Conservation (phyloP, 2,329 filamentous ascomycete species). For the Diaporthe citri region DNA sequence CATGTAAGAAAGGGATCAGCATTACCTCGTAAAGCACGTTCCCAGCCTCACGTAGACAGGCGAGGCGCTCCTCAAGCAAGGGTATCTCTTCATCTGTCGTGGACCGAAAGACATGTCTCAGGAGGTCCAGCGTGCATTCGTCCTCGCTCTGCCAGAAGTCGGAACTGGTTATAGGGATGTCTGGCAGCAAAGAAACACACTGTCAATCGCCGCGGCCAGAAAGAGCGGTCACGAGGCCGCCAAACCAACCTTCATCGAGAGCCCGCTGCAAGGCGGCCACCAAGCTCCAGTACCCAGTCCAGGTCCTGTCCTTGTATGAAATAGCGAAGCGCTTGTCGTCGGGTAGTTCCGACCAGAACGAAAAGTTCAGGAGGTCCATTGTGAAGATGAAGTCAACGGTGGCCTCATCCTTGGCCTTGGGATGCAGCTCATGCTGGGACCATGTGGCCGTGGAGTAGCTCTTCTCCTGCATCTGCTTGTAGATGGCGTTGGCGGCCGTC, state of each 20-base stretch:
- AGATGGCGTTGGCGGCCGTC: constrained; percentile 83
- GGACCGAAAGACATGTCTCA: constrained; percentile 86
- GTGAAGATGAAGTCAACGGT: constrained; percentile 95
- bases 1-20: constrained; percentile 31
- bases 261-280: constrained; percentile 89
- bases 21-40: constrained; percentile 81
- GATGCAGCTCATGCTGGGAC: constrained; percentile 91
- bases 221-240: constrained; percentile 39
- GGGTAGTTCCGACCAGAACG: constrained; percentile 86
- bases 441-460: constrained; percentile 87
- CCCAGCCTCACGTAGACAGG: constrained; percentile 86
- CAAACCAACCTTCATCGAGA: constrained; percentile 80
- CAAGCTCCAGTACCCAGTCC: constrained; percentile 97
- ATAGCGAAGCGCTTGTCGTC: constrained; percentile 84
- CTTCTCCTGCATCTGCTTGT: constrained; percentile 84
- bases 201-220: constrained; percentile 29
- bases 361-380: constrained; percentile 97
- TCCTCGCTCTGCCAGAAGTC: constrained; percentile 86
- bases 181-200: constrained; percentile 55
- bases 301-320: constrained; percentile 82
- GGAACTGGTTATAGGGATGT: constrained; percentile 88
- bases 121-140: constrained; percentile 79
- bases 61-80: constrained; percentile 80
- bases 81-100: constrained; percentile 90
- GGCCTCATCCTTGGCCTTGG: constrained; percentile 81